These are phyloP conservation scores for Talaromyces sp. DNA, from an alignment of 2,329 filamentous ascomycete species.

Conservation along the genomic window DNA sequence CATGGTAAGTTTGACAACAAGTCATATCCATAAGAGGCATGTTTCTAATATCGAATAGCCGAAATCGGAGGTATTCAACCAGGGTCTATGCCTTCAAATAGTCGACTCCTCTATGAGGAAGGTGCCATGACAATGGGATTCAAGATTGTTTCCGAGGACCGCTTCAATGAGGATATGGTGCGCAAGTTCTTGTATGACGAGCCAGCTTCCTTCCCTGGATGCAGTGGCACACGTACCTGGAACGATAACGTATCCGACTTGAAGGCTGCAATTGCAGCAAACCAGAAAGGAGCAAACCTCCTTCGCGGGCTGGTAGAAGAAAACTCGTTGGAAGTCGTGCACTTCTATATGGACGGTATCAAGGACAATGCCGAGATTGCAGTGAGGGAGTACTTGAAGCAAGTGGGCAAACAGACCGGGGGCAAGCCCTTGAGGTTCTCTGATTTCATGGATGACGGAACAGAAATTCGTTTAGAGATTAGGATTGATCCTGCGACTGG, in stretches of 20 bases:
- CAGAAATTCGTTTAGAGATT: slow-evolving; percentile 67
- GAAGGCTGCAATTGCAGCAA: slow-evolving; percentile 80
- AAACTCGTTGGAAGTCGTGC: slow-evolving; percentile 51
- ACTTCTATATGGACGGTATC: slow-evolving; percentile 79
- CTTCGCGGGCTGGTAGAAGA: slow-evolving; percentile 7
- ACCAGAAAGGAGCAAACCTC: slow-evolving; percentile 60
- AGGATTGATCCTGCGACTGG: slow-evolving; percentile 69
- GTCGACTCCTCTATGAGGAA: slow-evolving; percentile 44
- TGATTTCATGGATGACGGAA: slow-evolving; percentile 85
- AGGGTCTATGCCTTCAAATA: slow-evolving; percentile 69
- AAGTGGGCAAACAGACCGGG: slow-evolving; percentile 62
- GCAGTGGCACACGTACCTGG: slow-evolving; percentile 71
- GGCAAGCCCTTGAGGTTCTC: slow-evolving; percentile 64
- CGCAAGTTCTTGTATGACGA: slow-evolving; percentile 66
- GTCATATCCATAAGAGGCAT: too few species aligned
- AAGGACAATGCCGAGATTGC: slow-evolving; percentile 73
- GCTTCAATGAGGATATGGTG: slow-evolving; percentile 73
- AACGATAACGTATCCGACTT: slow-evolving; percentile 81
- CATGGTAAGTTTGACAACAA: slow-evolving; percentile 45
- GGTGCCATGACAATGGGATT: slow-evolving; percentile 43
- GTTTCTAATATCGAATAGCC: slow-evolving; percentile 26
- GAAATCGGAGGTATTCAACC: slow-evolving; percentile 80
- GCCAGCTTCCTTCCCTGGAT: slow-evolving; percentile 68
- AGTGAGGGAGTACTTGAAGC: slow-evolving; percentile 69
- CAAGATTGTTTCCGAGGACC: slow-evolving; percentile 67